Percentiles rank a stretch among this genome's conserved stretches.
Conservation (phyloP, 345 rosid genomes). For the Kernera saxatilis region DNA sequence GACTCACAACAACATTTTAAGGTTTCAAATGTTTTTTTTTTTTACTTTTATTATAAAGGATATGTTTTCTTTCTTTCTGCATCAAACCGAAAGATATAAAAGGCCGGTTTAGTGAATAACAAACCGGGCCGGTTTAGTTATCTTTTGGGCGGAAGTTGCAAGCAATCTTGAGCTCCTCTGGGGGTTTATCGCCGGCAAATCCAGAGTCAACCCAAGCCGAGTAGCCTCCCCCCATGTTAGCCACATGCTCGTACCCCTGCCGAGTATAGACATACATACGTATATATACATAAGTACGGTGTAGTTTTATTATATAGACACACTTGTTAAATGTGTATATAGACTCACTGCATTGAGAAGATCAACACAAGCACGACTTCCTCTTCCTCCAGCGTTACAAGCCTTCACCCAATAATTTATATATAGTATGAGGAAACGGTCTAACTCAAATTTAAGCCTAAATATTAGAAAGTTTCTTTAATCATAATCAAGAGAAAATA, state of each 20-base stretch:
- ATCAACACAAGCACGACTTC: constrained; percentile 35
- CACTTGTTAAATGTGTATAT: background rate
- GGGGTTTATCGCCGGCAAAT: constrained; percentile 35
- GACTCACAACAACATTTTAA: background rate
- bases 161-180: constrained; percentile 41
- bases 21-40: too few species aligned
- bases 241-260: constrained; percentile 38
- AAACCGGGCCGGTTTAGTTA: background rate
- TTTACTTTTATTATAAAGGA: too few species aligned
- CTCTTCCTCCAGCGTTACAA: constrained; percentile 40
- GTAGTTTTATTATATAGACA: background rate
- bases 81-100: background rate
- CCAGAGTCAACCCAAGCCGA: constrained; percentile 50
- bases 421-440: background rate
- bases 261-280: background rate
- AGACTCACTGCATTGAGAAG: constrained; percentile 35
- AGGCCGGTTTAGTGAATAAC: background rate
- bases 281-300: background rate
- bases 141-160: constrained; percentile 40
- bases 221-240: constrained; percentile 47
- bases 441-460: background rate
- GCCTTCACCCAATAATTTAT: background rate
- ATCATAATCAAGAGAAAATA: background rate
- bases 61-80: background rate
- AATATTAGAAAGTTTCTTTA: background rate